Conservation (phyloP, 805 yeast species). For the Metahyphopichia silvanorum region DNA sequence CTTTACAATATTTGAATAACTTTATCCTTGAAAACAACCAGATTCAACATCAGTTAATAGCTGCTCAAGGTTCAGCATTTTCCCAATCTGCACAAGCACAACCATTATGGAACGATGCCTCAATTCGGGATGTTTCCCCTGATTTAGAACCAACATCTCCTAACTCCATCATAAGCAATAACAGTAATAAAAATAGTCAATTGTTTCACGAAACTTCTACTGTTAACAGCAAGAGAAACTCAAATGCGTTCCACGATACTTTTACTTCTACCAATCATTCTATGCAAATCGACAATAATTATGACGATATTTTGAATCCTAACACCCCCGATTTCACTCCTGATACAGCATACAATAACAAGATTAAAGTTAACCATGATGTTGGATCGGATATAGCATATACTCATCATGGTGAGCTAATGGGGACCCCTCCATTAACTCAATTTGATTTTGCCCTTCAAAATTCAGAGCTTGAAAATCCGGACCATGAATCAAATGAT, state of each 20-base stretch:
- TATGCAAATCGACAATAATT: not conserved
- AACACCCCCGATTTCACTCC: slow-evolving; percentile 22
- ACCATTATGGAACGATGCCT: not conserved
- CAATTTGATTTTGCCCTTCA: slow-evolving; percentile 2
- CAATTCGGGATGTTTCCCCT: not conserved
- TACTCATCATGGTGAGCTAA: too few relatives aligned
- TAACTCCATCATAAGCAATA: slow-evolving; percentile 10
- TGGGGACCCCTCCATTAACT: too few relatives aligned
- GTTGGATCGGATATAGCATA: too few relatives aligned
- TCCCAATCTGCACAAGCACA: not conserved
- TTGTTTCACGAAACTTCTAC: slow-evolving; percentile 1
- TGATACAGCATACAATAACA: slow-evolving; percentile 1
- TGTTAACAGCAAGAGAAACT: slow-evolving; percentile 1
- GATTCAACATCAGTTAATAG: not conserved
- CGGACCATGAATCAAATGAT: not conserved
- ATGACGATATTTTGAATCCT: slow-evolving; percentile 14
- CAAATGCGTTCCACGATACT: slow-evolving; percentile 1
- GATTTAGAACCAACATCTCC: slow-evolving; percentile 8
- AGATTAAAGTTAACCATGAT: too few relatives aligned
- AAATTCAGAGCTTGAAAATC: not conserved
- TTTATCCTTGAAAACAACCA: slow-evolving; percentile 43
- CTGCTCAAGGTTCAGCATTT: not conserved
- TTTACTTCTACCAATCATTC: not conserved
- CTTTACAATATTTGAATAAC: slow-evolving; percentile 53
- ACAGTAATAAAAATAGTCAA: slow-evolving; percentile 1